Evolutionary conservation across 2,329 filamentous ascomycete species (phyloP), one percentile per base, ranked within the genome.

Genomic region (Salinomyces thailandicus): DNA sequence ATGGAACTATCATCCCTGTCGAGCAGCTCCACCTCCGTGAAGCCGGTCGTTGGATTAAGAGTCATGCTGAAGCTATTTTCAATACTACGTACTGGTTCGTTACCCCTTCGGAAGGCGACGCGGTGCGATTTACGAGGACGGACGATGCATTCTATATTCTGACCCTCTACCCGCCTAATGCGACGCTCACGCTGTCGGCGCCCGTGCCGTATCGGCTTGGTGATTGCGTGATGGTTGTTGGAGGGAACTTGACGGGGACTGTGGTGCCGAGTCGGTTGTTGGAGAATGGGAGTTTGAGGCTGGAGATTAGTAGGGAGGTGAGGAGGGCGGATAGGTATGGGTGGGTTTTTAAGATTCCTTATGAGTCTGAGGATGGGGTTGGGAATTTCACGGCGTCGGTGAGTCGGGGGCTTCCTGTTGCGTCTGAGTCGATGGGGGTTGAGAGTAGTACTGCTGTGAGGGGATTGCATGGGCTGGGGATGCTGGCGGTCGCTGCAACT

Each of bases 71-170:
- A 48, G 71, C 71, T 2, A 64, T 77, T 14, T 76, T 69, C 49
- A 69, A 71, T 37, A 76, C 73, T 4, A 72, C 65, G 1, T 74
- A 72, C 47, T 73, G 69, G 68, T 64, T 66, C 43, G 52, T 69
- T 2, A 61, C 57, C 4, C 60, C 68, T 0, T 55, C 63, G 12
- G 66, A 69, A 32, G 62, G 63, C 0, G 56, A 54, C 1, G 53
- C 63, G 5, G 49, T 73, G 0, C 53, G 72, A 4, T 75, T 74
- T 45, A 74, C 72, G 3, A 64, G 66, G 45, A 73, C 63, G 0
- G 40, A 57, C 1, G 63, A 70, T 6, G 70, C 72, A 0, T 75
- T 75, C 41, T 75, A 73, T 44, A 58, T 73, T 24, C 43, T 66
- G 11, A 62, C 63, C 2, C 45, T 75, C 20, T 57, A 60, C 5